Evolutionary conservation across 2,329 filamentous ascomycete species (phyloP).

Genomic region (Nigrospora oryzae): DNA sequence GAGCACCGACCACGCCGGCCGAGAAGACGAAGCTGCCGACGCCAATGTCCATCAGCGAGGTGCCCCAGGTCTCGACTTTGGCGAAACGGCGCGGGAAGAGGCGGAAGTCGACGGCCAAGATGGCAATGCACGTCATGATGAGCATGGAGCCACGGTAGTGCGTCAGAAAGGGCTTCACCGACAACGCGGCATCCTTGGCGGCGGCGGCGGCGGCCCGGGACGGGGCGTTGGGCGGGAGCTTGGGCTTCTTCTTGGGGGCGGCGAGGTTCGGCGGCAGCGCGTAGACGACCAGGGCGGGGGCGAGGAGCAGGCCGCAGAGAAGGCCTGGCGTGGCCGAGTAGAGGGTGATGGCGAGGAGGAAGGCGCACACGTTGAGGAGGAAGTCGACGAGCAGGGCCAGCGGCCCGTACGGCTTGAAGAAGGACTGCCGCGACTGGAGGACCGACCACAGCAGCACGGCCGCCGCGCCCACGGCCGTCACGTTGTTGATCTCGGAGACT

Average conservation of each 20-base stretch:
- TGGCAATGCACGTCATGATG: slow-evolving; percentile 79
- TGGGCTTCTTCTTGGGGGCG: slow-evolving; percentile 38
- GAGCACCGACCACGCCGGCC: slow-evolving; percentile 80
- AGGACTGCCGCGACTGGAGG: slow-evolving; percentile 72
- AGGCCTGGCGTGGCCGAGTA: slow-evolving; percentile 70
- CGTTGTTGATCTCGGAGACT: slow-evolving; percentile 77
- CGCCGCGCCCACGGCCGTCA: slow-evolving; percentile 79
- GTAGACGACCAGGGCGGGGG: slow-evolving; percentile 60
- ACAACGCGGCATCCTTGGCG: slow-evolving; percentile 38
- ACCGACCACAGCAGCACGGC: slow-evolving; percentile 82
- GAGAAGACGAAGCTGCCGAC: slow-evolving; percentile 98
- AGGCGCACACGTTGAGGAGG: slow-evolving; percentile 73
- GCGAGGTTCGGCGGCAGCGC: slow-evolving; percentile 35
- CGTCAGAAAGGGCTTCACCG: slow-evolving; percentile 86
- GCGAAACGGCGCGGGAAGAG: slow-evolving; percentile 91
- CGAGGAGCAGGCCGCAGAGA: slow-evolving; percentile 64
- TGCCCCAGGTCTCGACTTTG: slow-evolving; percentile 99
- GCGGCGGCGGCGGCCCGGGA: slow-evolving; percentile 1
- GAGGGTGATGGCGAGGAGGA: slow-evolving; percentile 77
- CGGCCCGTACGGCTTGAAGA: slow-evolving; percentile 69
- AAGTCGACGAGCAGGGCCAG: slow-evolving; percentile 72
- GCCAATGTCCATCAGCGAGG: slow-evolving; percentile 96
- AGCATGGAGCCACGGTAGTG: slow-evolving; percentile 89
- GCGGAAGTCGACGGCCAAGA: slow-evolving; percentile 92
- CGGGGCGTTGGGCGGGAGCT: slow-evolving; percentile 30